A percentile compares a stretch with the other conserved stretches of the same genome.
phyloP scores from a whole-genome alignment of 305 asterid genomes.

The Fraxinus floribunda region DNA sequence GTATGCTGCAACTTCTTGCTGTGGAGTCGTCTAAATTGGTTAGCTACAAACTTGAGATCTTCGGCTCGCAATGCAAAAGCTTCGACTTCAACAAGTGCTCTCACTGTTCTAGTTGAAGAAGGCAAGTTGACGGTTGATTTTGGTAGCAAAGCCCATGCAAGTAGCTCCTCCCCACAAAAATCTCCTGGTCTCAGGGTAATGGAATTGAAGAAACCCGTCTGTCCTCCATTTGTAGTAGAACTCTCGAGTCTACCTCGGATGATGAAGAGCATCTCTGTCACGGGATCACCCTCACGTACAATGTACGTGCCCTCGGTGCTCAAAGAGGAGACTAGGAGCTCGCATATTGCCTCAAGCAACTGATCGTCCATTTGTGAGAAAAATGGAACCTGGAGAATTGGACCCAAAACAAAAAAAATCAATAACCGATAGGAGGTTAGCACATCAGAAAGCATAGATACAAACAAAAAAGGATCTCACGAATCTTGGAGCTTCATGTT shows the following conservation, averaged over 20 bases:
- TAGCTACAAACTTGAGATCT: conserved; percentile 89
- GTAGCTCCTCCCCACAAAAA: conserved; percentile 93
- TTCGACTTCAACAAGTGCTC: conserved; percentile 78
- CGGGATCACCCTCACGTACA: conserved; percentile 98
- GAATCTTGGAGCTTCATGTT: neutral
- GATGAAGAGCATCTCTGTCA: conserved; percentile 84
- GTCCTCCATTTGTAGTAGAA: conserved; percentile 86
- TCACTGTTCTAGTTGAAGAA: conserved; percentile 83
- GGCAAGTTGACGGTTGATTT: conserved; percentile 75
- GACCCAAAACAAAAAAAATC: too few species aligned
- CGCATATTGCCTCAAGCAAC: conserved; percentile 90
- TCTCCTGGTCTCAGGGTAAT: conserved; percentile 81
- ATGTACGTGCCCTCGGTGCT: conserved; percentile 83
- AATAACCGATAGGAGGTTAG: neutral
- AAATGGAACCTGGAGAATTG: conserved; percentile 64
- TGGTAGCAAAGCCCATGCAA: conserved; percentile 92
- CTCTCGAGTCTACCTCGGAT: conserved; percentile 91
- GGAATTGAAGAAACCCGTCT: conserved; percentile 87
- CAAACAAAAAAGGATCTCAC: neutral
- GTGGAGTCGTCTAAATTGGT: conserved; percentile 89
- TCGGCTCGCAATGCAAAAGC: conserved; percentile 88
- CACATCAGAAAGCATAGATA: neutral
- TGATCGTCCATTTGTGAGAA: conserved; percentile 97
- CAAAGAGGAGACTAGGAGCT: conserved; percentile 72
- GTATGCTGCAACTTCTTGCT: conserved; percentile 96